phyloP scores from a whole-genome alignment of 2,329 filamentous ascomycete genomes.

The Colletotrichum salicis region DNA sequence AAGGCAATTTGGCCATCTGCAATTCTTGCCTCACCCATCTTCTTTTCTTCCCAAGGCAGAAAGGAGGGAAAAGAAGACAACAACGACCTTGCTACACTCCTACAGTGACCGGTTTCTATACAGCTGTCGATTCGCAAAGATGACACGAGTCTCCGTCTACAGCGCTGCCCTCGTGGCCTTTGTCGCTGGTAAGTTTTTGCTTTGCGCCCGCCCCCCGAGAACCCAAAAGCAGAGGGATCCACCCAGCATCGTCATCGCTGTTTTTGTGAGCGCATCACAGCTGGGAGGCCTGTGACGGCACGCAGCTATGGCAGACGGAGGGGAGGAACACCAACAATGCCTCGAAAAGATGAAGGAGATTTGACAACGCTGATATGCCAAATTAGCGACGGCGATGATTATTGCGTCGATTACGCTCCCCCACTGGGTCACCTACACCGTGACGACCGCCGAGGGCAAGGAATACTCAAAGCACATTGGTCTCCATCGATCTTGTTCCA shows the following conservation, averaged over 20 bases:
- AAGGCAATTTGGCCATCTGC: conserved; percentile 8
- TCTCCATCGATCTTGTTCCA: conserved; percentile 84
- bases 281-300: not conserved
- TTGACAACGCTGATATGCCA: conserved; percentile 43
- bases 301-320: not conserved
- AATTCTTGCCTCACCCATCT: conserved; percentile 9
- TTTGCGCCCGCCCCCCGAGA: not conserved
- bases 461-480: conserved; percentile 73
- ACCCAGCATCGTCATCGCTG: conserved; percentile 33
- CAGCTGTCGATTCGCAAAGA: conserved; percentile 37
- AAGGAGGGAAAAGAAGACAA: conserved; percentile 8
- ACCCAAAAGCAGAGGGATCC: conserved; percentile 13
- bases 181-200: conserved; percentile 52
- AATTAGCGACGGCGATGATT: conserved; percentile 75
- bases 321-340: not conserved
- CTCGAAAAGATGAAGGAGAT: too few relatives aligned
- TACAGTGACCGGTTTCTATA: not conserved
- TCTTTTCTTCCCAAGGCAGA: conserved; percentile 18
- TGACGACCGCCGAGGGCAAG: conserved; percentile 59
- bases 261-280: not conserved
- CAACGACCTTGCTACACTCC: not conserved
- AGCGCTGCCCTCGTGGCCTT: conserved; percentile 54
- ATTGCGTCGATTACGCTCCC: conserved; percentile 75
- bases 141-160: conserved; percentile 59
- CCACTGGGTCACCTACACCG: conserved; percentile 75